These are phyloP conservation scores for Pascua guehoae DNA, from an alignment of 1,284 basidiomycete species.

Conservation along the genomic window DNA sequence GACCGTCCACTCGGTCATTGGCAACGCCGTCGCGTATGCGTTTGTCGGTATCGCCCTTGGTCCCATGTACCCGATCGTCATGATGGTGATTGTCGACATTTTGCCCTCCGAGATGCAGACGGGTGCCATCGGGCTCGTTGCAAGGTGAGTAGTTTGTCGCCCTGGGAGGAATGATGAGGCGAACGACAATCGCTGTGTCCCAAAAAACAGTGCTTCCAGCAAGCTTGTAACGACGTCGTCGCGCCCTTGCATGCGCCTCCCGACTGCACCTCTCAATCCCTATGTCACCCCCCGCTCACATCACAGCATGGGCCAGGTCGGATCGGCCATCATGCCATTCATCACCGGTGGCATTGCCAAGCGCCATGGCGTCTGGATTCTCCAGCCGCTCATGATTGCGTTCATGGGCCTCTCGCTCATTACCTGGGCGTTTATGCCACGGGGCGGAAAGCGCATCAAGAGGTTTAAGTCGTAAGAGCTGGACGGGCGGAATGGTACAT, in stretches of 20 bases:
- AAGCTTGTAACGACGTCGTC: too few species aligned
- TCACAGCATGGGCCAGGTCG: constrained; percentile 60
- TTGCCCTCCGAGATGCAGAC: constrained; percentile 62
- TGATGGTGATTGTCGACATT: constrained; percentile 46
- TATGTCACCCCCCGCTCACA: constrained; percentile 22
- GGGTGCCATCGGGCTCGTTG: constrained; percentile 61
- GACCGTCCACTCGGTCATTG: constrained; percentile 60
- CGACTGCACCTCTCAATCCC: too few species aligned
- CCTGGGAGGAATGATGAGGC: background rate
- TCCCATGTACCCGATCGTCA: constrained; percentile 65
- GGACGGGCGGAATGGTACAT: too few species aligned
- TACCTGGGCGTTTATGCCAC: constrained; percentile 29
- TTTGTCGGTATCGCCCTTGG: constrained; percentile 55
- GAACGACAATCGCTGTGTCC: background rate
- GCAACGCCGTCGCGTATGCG: constrained; percentile 60
- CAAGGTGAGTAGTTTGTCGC: background rate
- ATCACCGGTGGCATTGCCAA: constrained; percentile 40
- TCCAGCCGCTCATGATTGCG: constrained; percentile 41
- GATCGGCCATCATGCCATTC: constrained; percentile 64
- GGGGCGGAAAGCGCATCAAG: background rate
- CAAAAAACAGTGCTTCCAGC: background rate
- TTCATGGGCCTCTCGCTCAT: constrained; percentile 28
- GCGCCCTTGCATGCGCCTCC: too few species aligned
- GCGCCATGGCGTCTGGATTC: constrained; percentile 40
- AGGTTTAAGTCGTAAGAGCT: background rate